Base-by-base conservation (phyloP, 331 rosid species). In the Acacia concinna region DNA sequence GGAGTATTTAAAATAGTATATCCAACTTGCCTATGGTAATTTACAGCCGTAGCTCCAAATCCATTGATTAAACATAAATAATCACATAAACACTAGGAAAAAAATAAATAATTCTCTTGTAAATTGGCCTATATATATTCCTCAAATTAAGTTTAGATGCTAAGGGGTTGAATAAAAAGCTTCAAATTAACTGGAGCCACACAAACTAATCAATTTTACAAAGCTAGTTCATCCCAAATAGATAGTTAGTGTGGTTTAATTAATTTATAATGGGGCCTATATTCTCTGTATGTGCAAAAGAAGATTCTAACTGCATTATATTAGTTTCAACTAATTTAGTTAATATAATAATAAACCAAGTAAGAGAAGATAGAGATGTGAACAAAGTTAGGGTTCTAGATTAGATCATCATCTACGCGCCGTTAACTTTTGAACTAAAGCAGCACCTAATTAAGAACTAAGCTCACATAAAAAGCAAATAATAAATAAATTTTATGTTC, bases 321-420 rank as follows among this genome's bases (percentile, higher is more conserved):
- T 52, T 6, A 40, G n/a, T 68, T 40, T 68, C 73, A 68, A 68
- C 51, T 21, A 20, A 66, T 23, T 57, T 57, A 59, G 65, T 27
- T 27, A 56, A 56, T 56, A 23, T 54, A 23, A 23, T 25, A 57
- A 21, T 66, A 65, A 4, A 38, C 38, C 25, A 38, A 38, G 4
- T 8, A 37, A 12, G 1, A 40, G 52, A 68, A 38, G 34, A 21
- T n/a, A 44, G 17, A 68, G 73, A 38, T 68, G 20, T 21, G 32
- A 38, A 25, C 18, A 59, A 12, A 3, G 20, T 21, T 68, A 68
- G 73, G 51, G 52, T 68, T 38, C n/a, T 38, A 38, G 73, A n/a
- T 54, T 68, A 68, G 73, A 68, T 38, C 73, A 66, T 34, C 18
- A 66, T 66, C 63, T 40, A 66, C 18, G 71, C 71, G 71, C 71